phyloP scores from a whole-genome alignment of 108 stramenopile species.

The Hondaea fermentalgiana region DNA sequence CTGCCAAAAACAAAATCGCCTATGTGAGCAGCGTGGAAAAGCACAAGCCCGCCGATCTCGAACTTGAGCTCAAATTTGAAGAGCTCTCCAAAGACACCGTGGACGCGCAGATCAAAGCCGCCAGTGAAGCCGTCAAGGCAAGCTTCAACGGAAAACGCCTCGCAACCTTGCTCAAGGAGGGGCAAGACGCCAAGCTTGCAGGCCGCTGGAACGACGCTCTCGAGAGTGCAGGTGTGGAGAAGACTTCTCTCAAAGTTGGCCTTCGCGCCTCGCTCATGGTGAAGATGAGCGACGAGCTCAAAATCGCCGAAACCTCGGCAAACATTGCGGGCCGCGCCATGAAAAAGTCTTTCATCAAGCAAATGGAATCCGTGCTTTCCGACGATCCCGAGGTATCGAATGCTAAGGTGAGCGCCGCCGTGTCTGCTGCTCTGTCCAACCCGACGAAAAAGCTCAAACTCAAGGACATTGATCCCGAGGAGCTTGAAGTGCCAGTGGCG shows the following conservation, averaged over 20 bases:
- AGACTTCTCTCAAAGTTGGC: neutral
- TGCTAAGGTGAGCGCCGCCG: neutral
- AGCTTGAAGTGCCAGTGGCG: slow-evolving; percentile 36
- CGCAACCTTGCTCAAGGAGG: neutral
- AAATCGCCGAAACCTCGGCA: neutral
- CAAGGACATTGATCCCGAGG: slow-evolving; percentile 27
- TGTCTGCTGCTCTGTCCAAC: neutral
- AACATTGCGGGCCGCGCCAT: neutral
- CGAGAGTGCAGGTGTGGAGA: neutral
- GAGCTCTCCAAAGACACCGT: neutral
- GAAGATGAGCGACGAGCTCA: neutral
- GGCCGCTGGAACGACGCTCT: neutral
- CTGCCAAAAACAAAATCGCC: neutral
- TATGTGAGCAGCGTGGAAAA: neutral
- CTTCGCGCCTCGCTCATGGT: neutral
- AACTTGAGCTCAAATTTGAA: neutral
- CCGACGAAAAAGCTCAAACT: slow-evolving; percentile 35
- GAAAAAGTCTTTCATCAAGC: neutral
- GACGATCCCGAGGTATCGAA: neutral
- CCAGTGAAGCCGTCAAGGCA: neutral
- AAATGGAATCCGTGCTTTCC: neutral
- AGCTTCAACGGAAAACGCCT: neutral
- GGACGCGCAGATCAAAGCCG: neutral
- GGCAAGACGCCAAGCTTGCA: neutral
- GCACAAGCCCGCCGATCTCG: neutral